phyloP scores from a whole-genome alignment of 2,329 filamentous ascomycete genomes.

The Fusarium graminum region DNA sequence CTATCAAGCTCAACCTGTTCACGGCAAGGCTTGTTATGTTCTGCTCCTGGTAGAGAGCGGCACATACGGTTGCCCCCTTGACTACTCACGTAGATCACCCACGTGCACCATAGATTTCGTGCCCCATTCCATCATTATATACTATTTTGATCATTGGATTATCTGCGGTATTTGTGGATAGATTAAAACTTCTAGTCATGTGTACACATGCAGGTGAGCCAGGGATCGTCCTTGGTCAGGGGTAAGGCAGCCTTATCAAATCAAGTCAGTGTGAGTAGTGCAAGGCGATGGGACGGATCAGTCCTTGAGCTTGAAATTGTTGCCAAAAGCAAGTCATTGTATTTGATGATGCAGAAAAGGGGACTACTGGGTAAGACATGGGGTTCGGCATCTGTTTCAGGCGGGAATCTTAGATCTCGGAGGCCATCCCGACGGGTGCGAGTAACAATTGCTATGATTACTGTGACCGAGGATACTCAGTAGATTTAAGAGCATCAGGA shows the following conservation, averaged over 20 bases:
- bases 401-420: constrained; percentile 37
- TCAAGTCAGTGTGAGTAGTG: too few species aligned
- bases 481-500: background rate
- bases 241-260: background rate
- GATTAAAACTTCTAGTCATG: background rate
- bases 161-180: background rate
- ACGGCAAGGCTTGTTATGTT: too few species aligned
- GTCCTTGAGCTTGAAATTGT: too few species aligned
- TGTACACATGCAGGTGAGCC: background rate
- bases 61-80: too few species aligned
- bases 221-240: background rate
- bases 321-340: background rate
- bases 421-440: constrained; percentile 15
- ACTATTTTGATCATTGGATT: too few species aligned
- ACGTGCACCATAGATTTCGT: too few species aligned
- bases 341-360: background rate
- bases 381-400: constrained; percentile 32
- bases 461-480: background rate
- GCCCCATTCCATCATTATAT: too few species aligned
- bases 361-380: constrained; percentile 25
- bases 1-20: too few species aligned
- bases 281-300: too few species aligned
- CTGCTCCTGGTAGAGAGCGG: too few species aligned
- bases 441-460: constrained; percentile 11
- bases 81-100: too few species aligned